A percentile compares a stretch with the other conserved stretches of the same genome.
Conservation (phyloP, 2,329 filamentous ascomycete species). For the Beauveria scarabaeidicola region DNA sequence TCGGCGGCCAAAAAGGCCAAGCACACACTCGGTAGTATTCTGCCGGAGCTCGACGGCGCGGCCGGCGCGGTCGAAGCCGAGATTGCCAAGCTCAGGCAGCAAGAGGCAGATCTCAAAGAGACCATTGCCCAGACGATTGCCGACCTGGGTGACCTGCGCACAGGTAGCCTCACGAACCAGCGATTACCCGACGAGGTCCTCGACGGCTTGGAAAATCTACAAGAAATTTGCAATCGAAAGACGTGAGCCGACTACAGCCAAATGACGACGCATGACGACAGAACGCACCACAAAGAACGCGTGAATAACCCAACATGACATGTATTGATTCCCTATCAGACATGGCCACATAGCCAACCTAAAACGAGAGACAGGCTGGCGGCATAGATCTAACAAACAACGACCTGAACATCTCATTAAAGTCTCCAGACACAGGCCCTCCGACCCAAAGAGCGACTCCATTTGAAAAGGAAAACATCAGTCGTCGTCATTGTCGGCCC, state of each 20-base stretch:
- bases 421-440: background rate
- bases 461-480: conserved; percentile 7
- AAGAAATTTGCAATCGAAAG: conserved; percentile 51
- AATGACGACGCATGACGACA: background rate
- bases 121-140: conserved; percentile 59
- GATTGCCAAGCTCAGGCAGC: conserved; percentile 54
- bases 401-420: background rate
- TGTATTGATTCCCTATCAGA: conserved; percentile 10
- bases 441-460: conserved; percentile 5
- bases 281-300: background rate
- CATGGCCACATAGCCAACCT: conserved; percentile 5
- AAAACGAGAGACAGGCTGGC: background rate
- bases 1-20: conserved; percentile 37
- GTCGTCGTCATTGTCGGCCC: conserved; percentile 4
- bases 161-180: conserved; percentile 62
- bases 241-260: conserved; percentile 19
- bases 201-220: conserved; percentile 47
- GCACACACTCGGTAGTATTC: conserved; percentile 56
- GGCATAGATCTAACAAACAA: conserved; percentile 15
- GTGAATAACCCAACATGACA: conserved; percentile 10
- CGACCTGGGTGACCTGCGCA: conserved; percentile 71
- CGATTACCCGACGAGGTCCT: conserved; percentile 58
- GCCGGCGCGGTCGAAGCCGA: conserved; percentile 58
- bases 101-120: conserved; percentile 51
- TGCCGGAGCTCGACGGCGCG: conserved; percentile 62